phyloP scores from a whole-genome alignment of 768 basidiomycete genomes.

The Termitomyces sp. region DNA sequence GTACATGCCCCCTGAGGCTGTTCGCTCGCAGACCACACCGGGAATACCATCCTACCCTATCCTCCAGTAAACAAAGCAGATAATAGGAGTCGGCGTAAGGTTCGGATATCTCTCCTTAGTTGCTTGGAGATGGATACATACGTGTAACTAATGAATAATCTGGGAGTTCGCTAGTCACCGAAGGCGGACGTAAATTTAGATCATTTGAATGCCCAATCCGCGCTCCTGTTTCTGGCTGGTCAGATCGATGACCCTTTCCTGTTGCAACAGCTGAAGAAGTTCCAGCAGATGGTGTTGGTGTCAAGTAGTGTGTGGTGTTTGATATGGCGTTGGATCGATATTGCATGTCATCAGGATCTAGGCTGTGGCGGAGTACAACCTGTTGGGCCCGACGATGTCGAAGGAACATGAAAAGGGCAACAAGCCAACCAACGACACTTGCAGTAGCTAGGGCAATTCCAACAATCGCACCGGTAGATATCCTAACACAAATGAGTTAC shows the following conservation, averaged over 20 bases:
- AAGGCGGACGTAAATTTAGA: neutral
- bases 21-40: too few relatives aligned
- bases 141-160: neutral
- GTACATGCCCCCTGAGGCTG: too few relatives aligned
- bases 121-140: too few relatives aligned
- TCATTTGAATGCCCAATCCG: neutral
- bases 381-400: neutral
- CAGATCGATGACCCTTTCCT: neutral
- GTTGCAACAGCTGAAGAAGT: neutral
- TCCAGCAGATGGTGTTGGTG: neutral
- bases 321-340: neutral
- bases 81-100: too few relatives aligned
- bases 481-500: neutral
- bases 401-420: constrained; percentile 5
- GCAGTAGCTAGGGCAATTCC: constrained; percentile 8
- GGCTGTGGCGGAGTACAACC: too few relatives aligned
- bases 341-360: neutral
- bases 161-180: neutral
- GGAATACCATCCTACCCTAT: too few relatives aligned
- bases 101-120: too few relatives aligned
- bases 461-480: too few relatives aligned
- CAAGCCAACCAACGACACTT: constrained; percentile 1
- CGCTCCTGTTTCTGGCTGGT: too few relatives aligned
- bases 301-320: neutral
- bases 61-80: too few relatives aligned